Conservation (phyloP, 177 flowering plant genomes). For the Telopea speciosissima region DNA sequence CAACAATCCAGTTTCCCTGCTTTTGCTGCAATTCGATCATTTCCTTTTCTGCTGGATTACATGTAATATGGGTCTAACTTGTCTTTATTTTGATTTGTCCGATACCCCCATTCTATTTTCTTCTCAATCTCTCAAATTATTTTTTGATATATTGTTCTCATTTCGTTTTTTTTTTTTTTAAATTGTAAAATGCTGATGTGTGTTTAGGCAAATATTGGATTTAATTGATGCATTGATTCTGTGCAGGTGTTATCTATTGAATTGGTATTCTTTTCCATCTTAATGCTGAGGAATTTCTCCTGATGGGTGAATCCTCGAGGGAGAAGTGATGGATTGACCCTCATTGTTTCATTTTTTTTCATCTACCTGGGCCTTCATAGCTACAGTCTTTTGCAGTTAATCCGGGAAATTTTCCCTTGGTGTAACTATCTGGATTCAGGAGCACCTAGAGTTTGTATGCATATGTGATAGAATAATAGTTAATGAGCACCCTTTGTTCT, state of each 20-base stretch:
- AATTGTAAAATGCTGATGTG: not conserved
- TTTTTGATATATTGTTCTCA: not conserved
- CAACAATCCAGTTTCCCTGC: not conserved
- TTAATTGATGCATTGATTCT: not conserved
- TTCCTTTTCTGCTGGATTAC: not conserved
- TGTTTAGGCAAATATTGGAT: not conserved
- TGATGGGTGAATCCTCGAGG: not conserved
- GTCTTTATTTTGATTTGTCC: not conserved
- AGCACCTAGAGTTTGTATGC: not conserved
- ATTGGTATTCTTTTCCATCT: not conserved
- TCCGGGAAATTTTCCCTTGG: not conserved
- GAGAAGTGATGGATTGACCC: not conserved
- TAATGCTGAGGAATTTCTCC: not conserved
- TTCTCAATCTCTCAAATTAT: not conserved
- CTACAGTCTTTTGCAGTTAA: not conserved
- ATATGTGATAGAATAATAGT: not conserved
- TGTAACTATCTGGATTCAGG: not conserved
- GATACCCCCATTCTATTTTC: not conserved
- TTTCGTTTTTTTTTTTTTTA: not conserved
- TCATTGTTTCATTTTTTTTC: not conserved
- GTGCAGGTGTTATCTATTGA: not conserved
- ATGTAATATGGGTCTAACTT: not conserved
- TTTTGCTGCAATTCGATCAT: not conserved
- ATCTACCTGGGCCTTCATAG: not conserved
- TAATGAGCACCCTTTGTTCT: not conserved